A percentile compares a stretch with the other conserved stretches of the same genome.
These are phyloP conservation scores for Ajuga reptans DNA, from an alignment of 305 asterid species.

Conservation along the genomic window DNA sequence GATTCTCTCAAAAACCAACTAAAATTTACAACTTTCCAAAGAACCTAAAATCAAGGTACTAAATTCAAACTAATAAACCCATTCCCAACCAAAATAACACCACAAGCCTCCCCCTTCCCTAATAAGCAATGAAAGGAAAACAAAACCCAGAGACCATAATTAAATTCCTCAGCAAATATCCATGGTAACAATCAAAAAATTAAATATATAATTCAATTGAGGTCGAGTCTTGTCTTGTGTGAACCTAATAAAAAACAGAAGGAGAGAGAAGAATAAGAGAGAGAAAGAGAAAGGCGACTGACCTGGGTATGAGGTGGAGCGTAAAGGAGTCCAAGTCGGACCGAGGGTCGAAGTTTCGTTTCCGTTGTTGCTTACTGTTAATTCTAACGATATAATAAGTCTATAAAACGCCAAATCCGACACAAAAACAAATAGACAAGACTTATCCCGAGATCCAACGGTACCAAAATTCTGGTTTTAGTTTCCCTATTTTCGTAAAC, in stretches of 20 bases:
- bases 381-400: background rate
- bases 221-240: background rate
- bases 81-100: background rate
- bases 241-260: background rate
- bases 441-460: constrained; percentile 24
- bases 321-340: constrained; percentile 20
- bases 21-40: background rate
- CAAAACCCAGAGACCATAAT: background rate
- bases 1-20: background rate
- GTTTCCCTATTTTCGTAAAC: background rate
- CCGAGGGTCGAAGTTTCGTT: background rate
- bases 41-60: background rate
- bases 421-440: background rate
- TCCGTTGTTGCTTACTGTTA: background rate
- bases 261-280: background rate
- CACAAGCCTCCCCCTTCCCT: background rate
- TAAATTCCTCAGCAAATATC: background rate
- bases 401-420: background rate
- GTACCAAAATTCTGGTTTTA: constrained; percentile 6
- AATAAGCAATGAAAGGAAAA: background rate
- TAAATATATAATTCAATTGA: background rate
- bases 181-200: background rate
- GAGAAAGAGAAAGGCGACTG: constrained; percentile 15
- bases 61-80: background rate
- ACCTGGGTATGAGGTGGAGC: constrained; percentile 27